Evolutionary conservation across 2,329 filamentous ascomycete genomes (phyloP), one percentile per base, ranked within the genome.

Genomic region (Fusarium nanum): DNA sequence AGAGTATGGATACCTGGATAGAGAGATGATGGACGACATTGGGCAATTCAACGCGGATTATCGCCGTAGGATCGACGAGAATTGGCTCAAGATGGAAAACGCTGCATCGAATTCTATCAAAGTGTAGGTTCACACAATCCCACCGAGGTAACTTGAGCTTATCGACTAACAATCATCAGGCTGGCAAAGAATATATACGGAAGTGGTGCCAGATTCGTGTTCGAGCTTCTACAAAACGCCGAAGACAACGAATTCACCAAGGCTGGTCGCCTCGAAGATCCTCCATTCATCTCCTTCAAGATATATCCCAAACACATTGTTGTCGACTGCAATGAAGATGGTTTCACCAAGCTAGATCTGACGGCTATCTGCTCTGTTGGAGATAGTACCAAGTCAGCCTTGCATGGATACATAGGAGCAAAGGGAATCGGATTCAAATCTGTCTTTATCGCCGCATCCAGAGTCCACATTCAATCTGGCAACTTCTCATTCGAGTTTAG

Each of bases 201-300:
- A 4, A 69, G 60, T n/a, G 66, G 68, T 1, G 65, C 70, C 4
- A 42, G 68, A 32, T 71, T 71, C 8, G 60, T 70, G 3, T 73
- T 73, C 41, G 70, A 73, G 37, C 70, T 73, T 53, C 66, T 73
- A 50, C 70, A 70, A 27, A 70, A 72, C 23, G 63, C 60, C 12
- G 67, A 73, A 7, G 70, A 72, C 28, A 70, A 68, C 42, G 3
- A 7, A 1, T 73, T 72, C n/a, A 14, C 11, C 0, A 66, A 37
- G 18, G 60, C 67, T 6, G 3, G 0, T 1, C 5, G 1, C 5
- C 14, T 11, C 13, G 50, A 47, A 0, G 32, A 3, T 0, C 11
- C 20, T 0, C 63, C 58, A 2, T 73, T 60, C 7, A 64, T 72
- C 8, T 60, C 60, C 8, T 73, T 73, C 45, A 52, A 70, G 20